phyloP scores from a whole-genome alignment of 2,329 filamentous ascomycete species.

The Gyromitra esculenta region DNA sequence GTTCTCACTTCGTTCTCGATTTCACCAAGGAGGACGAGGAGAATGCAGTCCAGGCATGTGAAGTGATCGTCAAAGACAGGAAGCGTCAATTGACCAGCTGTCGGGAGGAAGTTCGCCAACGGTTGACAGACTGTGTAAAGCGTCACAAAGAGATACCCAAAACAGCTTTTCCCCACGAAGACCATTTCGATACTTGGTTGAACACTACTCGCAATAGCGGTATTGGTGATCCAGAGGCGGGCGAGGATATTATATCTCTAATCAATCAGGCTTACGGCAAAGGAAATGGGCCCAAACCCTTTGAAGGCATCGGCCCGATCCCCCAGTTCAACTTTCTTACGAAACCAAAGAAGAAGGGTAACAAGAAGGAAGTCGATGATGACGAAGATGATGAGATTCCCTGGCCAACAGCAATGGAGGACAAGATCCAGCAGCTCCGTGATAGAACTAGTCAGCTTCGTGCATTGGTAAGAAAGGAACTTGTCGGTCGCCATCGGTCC shows the following conservation, averaged over 20 bases:
- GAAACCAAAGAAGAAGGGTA: constrained; percentile 34
- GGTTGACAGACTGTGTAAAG: constrained; percentile 52
- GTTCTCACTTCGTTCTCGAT: constrained; percentile 60
- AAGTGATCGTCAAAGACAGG: constrained; percentile 59
- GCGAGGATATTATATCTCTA: constrained; percentile 48
- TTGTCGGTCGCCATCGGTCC: constrained; percentile 59
- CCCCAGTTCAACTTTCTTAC: constrained; percentile 41
- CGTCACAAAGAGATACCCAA: constrained; percentile 48
- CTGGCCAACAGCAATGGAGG: constrained; percentile 47
- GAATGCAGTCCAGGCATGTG: constrained; percentile 59
- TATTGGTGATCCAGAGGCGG: constrained; percentile 54
- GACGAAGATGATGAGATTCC: constrained; percentile 49
- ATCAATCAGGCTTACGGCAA: constrained; percentile 50
- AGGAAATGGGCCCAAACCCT: constrained; percentile 42
- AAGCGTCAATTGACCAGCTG: constrained; percentile 56
- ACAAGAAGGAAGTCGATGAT: constrained; percentile 34
- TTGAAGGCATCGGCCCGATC: constrained; percentile 36
- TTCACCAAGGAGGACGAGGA: constrained; percentile 57
- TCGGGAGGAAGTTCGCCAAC: constrained; percentile 55
- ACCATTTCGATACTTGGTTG: constrained; percentile 48
- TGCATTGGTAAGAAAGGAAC: constrained; percentile 58
- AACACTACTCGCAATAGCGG: constrained; percentile 48
- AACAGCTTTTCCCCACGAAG: constrained; percentile 37
- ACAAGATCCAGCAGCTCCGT: constrained; percentile 53
- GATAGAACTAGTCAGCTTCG: constrained; percentile 51